phyloP scores from a whole-genome alignment of 1,284 basidiomycete species.

The Naganishia sp. region DNA sequence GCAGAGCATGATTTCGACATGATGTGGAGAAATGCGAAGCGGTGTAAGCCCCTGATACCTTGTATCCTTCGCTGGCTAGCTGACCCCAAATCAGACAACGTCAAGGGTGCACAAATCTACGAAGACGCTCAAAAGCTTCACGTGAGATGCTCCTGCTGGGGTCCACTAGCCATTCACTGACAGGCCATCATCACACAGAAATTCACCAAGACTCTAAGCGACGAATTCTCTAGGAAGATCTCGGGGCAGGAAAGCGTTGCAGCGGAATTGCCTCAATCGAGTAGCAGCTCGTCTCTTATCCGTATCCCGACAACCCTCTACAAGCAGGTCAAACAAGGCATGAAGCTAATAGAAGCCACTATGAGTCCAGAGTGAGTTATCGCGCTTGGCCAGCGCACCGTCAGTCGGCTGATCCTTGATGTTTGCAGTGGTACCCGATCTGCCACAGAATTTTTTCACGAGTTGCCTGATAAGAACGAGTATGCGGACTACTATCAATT shows the following conservation, averaged over 20 bases:
- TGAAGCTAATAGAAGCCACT: conserved; percentile 18
- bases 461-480: conserved; percentile 70
- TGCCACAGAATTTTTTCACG: conserved; percentile 67
- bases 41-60: conserved; percentile 27
- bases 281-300: not conserved
- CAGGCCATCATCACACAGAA: conserved; percentile 37
- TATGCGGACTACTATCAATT: conserved; percentile 92
- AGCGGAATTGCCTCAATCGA: not conserved
- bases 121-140: conserved; percentile 52
- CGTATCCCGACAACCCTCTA: not conserved
- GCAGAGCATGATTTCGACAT: conserved; percentile 33
- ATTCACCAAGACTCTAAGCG: conserved; percentile 31
- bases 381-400: not conserved
- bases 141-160: conserved; percentile 37
- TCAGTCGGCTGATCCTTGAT: not conserved
- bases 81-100: conserved; percentile 43
- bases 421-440: conserved; percentile 12
- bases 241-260: conserved; percentile 32
- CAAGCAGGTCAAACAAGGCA: conserved; percentile 20
- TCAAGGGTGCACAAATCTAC: conserved; percentile 49
- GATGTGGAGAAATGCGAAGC: conserved; percentile 33
- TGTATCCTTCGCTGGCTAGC: not conserved
- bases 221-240: conserved; percentile 28
- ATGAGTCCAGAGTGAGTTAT: conserved; percentile 4
- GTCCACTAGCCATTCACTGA: conserved; percentile 33